A percentile compares a stretch with the other conserved stretches of the same genome.
These are phyloP conservation scores for Acanthamoeba castellanii DNA, from an alignment of 208 protist species.

Conservation along the genomic window DNA sequence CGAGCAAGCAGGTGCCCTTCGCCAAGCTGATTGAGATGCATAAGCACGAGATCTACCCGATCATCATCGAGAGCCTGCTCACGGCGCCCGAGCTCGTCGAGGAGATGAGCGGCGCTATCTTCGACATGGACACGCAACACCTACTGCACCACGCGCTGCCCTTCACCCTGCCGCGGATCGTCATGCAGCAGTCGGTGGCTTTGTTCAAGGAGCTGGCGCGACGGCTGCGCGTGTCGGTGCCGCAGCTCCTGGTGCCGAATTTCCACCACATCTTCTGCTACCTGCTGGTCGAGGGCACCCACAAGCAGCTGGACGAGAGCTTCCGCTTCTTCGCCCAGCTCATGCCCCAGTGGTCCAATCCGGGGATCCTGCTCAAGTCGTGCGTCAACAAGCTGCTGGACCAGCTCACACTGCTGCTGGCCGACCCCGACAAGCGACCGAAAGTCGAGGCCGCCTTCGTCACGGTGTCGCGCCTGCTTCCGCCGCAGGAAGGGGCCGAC, in stretches of 20 bases:
- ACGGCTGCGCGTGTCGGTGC: background rate
- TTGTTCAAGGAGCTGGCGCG: constrained; percentile 46
- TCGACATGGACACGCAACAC: constrained; percentile 45
- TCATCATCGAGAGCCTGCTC: constrained; percentile 55
- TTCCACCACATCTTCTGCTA: constrained; percentile 46
- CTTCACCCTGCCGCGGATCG: constrained; percentile 35
- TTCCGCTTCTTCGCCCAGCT: constrained; percentile 40
- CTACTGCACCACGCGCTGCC: constrained; percentile 28
- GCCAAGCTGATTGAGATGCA: constrained; percentile 19
- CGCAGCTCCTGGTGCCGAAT: constrained; percentile 52
- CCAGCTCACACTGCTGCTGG: constrained; percentile 48
- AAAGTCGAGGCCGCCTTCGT: constrained; percentile 49
- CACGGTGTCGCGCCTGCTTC: background rate
- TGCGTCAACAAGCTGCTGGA: constrained; percentile 72
- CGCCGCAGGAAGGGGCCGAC: background rate
- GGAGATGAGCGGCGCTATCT: constrained; percentile 18
- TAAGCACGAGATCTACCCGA: constrained; percentile 63
- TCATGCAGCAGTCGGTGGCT: background rate
- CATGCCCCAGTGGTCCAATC: constrained; percentile 66
- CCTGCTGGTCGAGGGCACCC: constrained; percentile 13
- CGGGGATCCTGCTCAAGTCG: constrained; percentile 58
- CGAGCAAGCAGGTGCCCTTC: background rate
- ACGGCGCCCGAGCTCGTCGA: background rate
- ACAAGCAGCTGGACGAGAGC: constrained; percentile 62
- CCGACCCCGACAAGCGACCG: constrained; percentile 40